A percentile compares a stretch with the other conserved stretches of the same genome.
phyloP scores from a whole-genome alignment of 2,329 filamentous ascomycete species.

The Apiospora pterosperma region DNA sequence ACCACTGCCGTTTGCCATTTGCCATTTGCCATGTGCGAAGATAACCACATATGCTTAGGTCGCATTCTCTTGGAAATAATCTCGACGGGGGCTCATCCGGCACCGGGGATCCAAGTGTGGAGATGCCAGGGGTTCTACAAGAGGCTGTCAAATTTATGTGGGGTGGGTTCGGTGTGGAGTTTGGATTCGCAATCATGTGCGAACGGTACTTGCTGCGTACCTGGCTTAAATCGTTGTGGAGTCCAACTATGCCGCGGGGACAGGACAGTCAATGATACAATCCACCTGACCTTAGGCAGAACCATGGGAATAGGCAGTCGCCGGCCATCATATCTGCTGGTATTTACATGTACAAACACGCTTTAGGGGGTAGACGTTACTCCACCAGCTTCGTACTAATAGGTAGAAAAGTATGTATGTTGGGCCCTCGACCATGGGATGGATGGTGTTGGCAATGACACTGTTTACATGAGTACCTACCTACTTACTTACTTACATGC shows the following conservation, averaged over 20 bases:
- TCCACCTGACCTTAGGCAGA: background rate
- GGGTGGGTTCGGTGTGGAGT: constrained; percentile 1
- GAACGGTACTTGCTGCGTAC: background rate
- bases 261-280: background rate
- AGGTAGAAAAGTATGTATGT: background rate
- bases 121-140: background rate
- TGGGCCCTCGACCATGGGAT: background rate
- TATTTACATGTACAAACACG: background rate
- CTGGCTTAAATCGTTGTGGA: background rate
- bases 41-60: background rate
- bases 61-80: background rate
- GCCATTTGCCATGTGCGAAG: background rate
- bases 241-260: background rate
- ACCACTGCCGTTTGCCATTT: background rate
- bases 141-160: background rate
- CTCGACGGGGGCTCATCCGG: background rate
- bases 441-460: background rate
- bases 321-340: background rate
- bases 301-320: background rate
- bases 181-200: background rate
- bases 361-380: background rate
- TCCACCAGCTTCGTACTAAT: background rate
- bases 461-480: background rate
- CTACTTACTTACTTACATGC: too few relatives aligned
- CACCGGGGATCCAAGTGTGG: background rate